A percentile compares a stretch with the other conserved stretches of the same genome.
Evolutionary conservation across 306 rosid genomes (phyloP).

Genomic region (Dryas alaskensis): DNA sequence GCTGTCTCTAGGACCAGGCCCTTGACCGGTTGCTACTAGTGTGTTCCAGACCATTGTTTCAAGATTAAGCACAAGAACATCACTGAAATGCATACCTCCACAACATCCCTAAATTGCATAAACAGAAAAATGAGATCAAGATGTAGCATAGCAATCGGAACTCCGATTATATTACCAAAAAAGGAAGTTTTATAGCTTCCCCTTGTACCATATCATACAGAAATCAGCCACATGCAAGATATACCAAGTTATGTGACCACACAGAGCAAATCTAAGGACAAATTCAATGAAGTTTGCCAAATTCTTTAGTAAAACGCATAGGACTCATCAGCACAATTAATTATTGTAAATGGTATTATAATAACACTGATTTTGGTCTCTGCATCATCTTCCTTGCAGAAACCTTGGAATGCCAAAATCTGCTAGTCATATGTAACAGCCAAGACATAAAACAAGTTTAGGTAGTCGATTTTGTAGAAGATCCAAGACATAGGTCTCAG

Average conservation of each 20-base stretch:
- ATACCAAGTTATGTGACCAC: too few species aligned
- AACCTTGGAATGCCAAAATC: too few species aligned
- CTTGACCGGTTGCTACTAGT: constrained; percentile 57
- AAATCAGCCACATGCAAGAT: not conserved
- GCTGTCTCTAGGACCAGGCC: constrained; percentile 97
- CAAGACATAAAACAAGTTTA: too few species aligned
- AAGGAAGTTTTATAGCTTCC: not conserved
- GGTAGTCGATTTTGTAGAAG: not conserved
- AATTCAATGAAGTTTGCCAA: not conserved
- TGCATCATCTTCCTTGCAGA: too few species aligned
- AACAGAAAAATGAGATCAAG: constrained; percentile 19
- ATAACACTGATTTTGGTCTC: not conserved
- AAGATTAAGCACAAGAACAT: constrained; percentile 68
- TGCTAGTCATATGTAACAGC: too few species aligned
- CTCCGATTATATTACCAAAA: not conserved
- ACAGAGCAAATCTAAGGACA: not conserved
- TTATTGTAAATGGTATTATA: not conserved
- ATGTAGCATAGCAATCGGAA: not conserved
- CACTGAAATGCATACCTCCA: constrained; percentile 87
- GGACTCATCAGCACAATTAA: not conserved
- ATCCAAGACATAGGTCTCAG: not conserved
- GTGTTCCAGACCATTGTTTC: constrained; percentile 78
- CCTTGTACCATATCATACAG: not conserved
- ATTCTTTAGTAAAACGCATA: not conserved
- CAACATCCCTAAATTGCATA: constrained; percentile 74